phyloP scores from a whole-genome alignment of 2,329 filamentous ascomycete species.

The Nigrograna mackinnonii region DNA sequence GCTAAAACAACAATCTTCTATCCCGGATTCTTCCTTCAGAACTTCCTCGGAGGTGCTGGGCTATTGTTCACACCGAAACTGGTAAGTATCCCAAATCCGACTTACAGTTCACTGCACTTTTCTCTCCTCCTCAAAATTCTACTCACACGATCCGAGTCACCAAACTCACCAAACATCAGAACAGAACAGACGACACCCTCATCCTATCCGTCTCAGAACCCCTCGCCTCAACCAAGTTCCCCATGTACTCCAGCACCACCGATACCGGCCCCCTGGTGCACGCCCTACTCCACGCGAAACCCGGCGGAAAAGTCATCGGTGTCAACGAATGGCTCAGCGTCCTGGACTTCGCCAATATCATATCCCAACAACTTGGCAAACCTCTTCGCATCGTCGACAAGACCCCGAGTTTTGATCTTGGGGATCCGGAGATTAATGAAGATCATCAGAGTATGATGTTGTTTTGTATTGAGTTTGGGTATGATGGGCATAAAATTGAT shows the following conservation, averaged over 20 bases:
- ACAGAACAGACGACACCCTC: neutral
- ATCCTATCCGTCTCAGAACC: neutral
- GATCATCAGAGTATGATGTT: neutral
- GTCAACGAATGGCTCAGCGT: neutral
- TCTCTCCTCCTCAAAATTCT: too few relatives aligned
- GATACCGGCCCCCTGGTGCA: neutral
- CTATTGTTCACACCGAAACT: too few relatives aligned
- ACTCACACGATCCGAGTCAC: too few relatives aligned
- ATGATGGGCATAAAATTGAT: neutral
- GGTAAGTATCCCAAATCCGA: too few relatives aligned
- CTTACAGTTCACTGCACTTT: too few relatives aligned
- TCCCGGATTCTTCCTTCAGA: neutral
- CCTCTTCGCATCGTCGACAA: neutral
- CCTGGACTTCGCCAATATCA: neutral
- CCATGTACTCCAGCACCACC: neutral
- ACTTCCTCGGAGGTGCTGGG: too few relatives aligned
- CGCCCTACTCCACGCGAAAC: neutral
- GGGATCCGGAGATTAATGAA: neutral
- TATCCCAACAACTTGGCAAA: neutral
- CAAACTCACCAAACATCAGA: too few relatives aligned
- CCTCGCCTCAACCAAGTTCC: neutral
- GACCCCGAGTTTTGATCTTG: neutral
- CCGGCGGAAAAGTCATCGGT: neutral
- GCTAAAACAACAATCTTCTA: slow-evolving; percentile 2
- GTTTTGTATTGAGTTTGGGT: neutral